phyloP scores from a whole-genome alignment of 2,329 filamentous ascomycete species.

The Trichoderma polysporum region DNA sequence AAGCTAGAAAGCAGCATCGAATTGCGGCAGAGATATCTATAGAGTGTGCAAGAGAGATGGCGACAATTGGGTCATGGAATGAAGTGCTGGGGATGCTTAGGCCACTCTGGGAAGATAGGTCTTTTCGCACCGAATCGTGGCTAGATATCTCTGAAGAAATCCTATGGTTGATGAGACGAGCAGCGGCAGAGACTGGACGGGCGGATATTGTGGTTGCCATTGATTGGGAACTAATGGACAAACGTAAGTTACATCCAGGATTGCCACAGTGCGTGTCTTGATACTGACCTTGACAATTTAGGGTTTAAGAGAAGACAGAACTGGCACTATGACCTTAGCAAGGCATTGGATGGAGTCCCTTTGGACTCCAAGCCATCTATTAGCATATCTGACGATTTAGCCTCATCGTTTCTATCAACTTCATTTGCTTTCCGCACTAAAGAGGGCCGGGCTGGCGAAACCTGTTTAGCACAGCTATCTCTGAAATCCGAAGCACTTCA shows the following conservation, averaged over 20 bases:
- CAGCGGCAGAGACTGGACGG: conserved; percentile 52
- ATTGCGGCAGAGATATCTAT: conserved; percentile 56
- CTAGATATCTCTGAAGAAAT: conserved; percentile 58
- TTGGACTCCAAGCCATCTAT: conserved; percentile 49
- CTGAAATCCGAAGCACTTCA: conserved; percentile 57
- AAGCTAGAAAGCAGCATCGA: conserved; percentile 53
- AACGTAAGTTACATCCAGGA: conserved; percentile 43
- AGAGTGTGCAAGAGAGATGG: conserved; percentile 57
- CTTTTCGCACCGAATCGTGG: conserved; percentile 61
- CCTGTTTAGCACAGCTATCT: conserved; percentile 56
- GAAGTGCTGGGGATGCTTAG: conserved; percentile 54
- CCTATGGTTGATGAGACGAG: conserved; percentile 59
- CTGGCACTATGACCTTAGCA: conserved; percentile 62
- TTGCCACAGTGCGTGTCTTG: not conserved
- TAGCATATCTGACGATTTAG: conserved; percentile 49
- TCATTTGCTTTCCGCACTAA: conserved; percentile 59
- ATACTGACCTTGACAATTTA: conserved; percentile 28
- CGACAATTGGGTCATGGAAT: conserved; percentile 50
- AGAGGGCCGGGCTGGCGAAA: conserved; percentile 62
- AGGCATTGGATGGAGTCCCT: conserved; percentile 52
- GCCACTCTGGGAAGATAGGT: conserved; percentile 57
- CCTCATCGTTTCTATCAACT: conserved; percentile 54
- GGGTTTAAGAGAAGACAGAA: conserved; percentile 54
- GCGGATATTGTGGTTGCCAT: conserved; percentile 59
- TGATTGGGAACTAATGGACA: conserved; percentile 65